Evolutionary conservation across 257 asterid species (phyloP).

Genomic region (Gentiana macrophylla): DNA sequence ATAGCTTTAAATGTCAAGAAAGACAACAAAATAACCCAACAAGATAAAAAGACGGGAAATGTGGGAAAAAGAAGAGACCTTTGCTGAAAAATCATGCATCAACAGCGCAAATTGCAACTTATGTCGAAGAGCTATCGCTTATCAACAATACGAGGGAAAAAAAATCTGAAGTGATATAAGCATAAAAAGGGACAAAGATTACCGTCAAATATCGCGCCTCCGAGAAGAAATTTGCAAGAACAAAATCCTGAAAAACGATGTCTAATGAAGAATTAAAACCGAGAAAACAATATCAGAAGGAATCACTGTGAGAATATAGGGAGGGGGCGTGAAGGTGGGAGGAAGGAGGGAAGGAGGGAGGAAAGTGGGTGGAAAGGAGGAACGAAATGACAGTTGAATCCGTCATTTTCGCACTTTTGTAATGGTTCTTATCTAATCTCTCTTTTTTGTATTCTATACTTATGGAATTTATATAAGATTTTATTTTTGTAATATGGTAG

Average conservation of each 20-base stretch:
- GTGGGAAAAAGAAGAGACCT: conserved; percentile 7
- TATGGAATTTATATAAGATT: too few species aligned
- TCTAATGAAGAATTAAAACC: too few species aligned
- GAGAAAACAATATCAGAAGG: not conserved
- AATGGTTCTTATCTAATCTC: not conserved
- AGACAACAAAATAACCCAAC: not conserved
- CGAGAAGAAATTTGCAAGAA: conserved; percentile 13
- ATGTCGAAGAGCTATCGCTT: not conserved
- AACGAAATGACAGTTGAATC: conserved; percentile 21
- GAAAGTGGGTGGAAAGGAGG: conserved; percentile 4
- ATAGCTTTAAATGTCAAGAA: too few species aligned
- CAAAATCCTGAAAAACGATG: too few species aligned
- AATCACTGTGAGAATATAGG: not conserved
- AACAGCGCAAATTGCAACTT: conserved; percentile 15
- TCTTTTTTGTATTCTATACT: too few species aligned
- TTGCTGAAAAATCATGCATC: conserved; percentile 19
- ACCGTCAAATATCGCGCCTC: conserved; percentile 43
- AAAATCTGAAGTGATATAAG: conserved; percentile 1
- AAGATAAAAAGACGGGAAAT: not conserved
- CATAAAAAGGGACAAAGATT: conserved; percentile 14
- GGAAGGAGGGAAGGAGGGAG: too few species aligned
- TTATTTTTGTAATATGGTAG: too few species aligned
- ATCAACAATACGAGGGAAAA: not conserved
- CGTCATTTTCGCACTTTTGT: conserved; percentile 38
- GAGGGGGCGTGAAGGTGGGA: not conserved